Percentiles rank a stretch among this genome's conserved stretches.
These are phyloP conservation scores for Annulohypoxylon bovei DNA, from an alignment of 495 filamentous ascomycete species.

Conservation along the genomic window DNA sequence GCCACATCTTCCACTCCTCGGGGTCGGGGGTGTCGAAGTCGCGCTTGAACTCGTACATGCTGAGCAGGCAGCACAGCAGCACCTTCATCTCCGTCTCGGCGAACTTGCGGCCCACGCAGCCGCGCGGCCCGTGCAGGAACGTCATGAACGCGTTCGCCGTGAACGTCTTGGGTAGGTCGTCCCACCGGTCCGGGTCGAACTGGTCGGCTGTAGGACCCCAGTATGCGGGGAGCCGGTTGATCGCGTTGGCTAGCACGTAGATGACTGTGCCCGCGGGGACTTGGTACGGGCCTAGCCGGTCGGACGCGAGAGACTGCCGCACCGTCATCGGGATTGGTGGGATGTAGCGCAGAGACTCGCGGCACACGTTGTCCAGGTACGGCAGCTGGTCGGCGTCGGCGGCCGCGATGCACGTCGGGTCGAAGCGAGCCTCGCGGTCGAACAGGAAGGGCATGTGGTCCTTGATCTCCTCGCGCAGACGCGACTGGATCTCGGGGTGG, in stretches of 20 bases:
- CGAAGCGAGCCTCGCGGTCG: conserved; percentile 26
- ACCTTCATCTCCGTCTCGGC: conserved; percentile 56
- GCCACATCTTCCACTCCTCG: conserved; percentile 65
- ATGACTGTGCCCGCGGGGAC: conserved; percentile 47
- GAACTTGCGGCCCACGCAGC: conserved; percentile 54
- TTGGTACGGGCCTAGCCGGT: conserved; percentile 41
- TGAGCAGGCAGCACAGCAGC: conserved; percentile 48
- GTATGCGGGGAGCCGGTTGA: conserved; percentile 50
- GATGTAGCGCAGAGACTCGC: conserved; percentile 60
- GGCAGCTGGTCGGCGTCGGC: conserved; percentile 47
- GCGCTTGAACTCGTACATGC: conserved; percentile 49
- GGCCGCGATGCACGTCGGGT: conserved; percentile 13
- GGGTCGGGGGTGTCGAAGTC: conserved; percentile 55
- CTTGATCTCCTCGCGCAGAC: conserved; percentile 50
- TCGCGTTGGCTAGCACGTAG: conserved; percentile 50
- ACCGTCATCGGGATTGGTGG: conserved; percentile 57
- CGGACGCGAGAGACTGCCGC: conserved; percentile 46
- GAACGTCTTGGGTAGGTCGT: conserved; percentile 45
- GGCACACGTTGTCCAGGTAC: conserved; percentile 59
- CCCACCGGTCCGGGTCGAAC: conserved; percentile 55
- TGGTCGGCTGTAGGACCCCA: conserved; percentile 51
- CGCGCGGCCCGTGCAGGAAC: conserved; percentile 52
- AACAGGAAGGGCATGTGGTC: conserved; percentile 56
- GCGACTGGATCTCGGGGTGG: conserved; percentile 47
- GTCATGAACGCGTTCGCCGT: conserved; percentile 52